Base-by-base conservation (phyloP, 176 grass and related monocot genomes). In the Pontederia paniculata region DNA sequence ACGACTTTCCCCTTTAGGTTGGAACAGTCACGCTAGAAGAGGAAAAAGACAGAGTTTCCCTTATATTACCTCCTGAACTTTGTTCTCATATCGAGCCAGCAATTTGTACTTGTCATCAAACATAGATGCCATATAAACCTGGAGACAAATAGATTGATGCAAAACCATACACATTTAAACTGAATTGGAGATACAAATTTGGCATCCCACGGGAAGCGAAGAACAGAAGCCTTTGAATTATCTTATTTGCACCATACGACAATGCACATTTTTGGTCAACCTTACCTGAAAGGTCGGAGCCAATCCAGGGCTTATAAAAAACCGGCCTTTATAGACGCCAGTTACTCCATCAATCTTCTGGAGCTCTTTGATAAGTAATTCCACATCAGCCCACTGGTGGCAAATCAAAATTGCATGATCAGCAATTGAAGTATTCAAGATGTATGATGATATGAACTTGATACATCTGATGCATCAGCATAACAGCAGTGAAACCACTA, bases 71-170 rank as follows among this genome's bases (percentile, higher is more conserved):
- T 91, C 93, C 77, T 91, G 93, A 48, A 91, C 83, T 28, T 82
- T 88, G 70, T 91, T 98, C 14, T 83, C 93, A 57, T 72, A 91
- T 3, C 93, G 80, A 6, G 93, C 93, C 6, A 91, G 75, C n/a
- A 98, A 77, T 48, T 89, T 98, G 67, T 91, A 98, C 25, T 81
- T 84, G 0, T 48, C 76, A 42, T 80, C 87, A 23, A 88, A 69
- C 46, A 88, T 62, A 70, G 86, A 79, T 45, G 93, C 75, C 93
- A 91, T 88, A 63, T 98, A 98, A 13, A 98, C 93, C 93, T 98
- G 55, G 23, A 73, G 57, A 57, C 22, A 18, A 76, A 44, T 41
- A 21, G 46, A 68, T 62, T 72, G 60, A 9, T 11, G 58, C 19
- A 8, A 66, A 9, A 54, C 45, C 14, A 73, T 70, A 0, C 45